phyloP scores from a whole-genome alignment of 495 filamentous ascomycete species.

The Trichocladium uniseriatum region DNA sequence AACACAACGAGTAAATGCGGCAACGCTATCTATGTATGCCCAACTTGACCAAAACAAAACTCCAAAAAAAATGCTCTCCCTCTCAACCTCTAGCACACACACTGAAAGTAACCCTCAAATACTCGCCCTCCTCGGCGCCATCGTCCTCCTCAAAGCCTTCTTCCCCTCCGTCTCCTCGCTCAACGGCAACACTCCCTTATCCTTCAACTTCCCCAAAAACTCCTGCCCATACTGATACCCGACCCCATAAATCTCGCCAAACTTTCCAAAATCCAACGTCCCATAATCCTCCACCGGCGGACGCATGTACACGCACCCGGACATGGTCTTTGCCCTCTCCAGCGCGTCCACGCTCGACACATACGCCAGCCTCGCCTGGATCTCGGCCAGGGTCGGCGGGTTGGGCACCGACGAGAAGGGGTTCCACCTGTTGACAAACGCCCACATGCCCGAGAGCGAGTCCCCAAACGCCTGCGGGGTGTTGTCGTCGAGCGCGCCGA shows the following conservation, averaged over 20 bases:
- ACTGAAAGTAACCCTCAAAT: no score
- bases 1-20: no score
- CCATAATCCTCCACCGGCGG: constrained; percentile 90
- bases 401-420: constrained; percentile 80
- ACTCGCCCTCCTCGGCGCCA: constrained; percentile 88
- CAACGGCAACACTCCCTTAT: constrained; percentile 62
- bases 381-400: constrained; percentile 89
- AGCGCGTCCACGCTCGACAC: constrained; percentile 88
- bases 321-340: constrained; percentile 78
- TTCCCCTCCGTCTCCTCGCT: constrained; percentile 73
- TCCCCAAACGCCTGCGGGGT: constrained; percentile 87
- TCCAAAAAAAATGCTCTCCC: no score
- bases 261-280: constrained; percentile 91
- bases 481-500: constrained; percentile 83
- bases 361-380: constrained; percentile 89
- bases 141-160: constrained; percentile 78
- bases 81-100: no score
- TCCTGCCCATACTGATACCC: constrained; percentile 79
- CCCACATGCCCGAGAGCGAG: constrained; percentile 91
- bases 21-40: no score
- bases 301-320: constrained; percentile 89
- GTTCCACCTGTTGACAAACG: constrained; percentile 91
- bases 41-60: no score
- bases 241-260: constrained; percentile 89
- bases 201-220: constrained; percentile 62